Evolutionary conservation across 2,329 filamentous ascomycete genomes (phyloP).

Genomic region (Huntiella savannae): DNA sequence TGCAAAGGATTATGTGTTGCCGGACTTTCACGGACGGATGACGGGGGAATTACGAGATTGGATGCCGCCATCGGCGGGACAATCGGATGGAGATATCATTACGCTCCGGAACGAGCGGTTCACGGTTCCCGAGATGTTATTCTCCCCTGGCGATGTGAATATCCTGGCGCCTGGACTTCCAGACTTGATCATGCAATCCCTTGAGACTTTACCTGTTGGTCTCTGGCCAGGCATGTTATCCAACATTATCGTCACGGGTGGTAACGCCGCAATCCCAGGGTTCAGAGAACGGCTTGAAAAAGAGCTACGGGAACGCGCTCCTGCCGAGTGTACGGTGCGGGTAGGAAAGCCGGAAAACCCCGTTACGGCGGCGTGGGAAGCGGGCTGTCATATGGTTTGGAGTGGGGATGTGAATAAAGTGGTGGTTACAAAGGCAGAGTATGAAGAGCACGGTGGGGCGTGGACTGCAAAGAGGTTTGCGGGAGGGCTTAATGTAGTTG

Average conservation of each 20-base stretch:
- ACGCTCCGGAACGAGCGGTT: constrained; percentile 87
- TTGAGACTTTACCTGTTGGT: constrained; percentile 57
- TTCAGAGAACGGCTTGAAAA: constrained; percentile 63
- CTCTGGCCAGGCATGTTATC: constrained; percentile 68
- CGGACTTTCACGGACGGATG: constrained; percentile 46
- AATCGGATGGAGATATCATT: constrained; percentile 42
- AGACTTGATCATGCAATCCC: constrained; percentile 62
- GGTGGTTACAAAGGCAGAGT: constrained; percentile 72
- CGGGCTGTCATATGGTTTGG: constrained; percentile 58
- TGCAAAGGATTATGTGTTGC: constrained; percentile 79
- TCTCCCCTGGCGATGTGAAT: constrained; percentile 70
- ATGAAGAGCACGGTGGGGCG: constrained; percentile 62
- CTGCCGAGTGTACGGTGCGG: constrained; percentile 59
- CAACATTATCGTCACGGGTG: constrained; percentile 78
- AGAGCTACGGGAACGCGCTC: constrained; percentile 53
- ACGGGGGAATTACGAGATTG: constrained; percentile 60
- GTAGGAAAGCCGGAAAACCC: constrained; percentile 54
- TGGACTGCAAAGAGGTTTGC: constrained; percentile 60
- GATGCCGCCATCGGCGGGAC: constrained; percentile 33
- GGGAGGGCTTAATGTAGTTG: neutral
- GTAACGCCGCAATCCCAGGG: constrained; percentile 60
- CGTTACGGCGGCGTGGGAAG: constrained; percentile 65
- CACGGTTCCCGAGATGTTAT: constrained; percentile 71
- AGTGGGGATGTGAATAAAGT: constrained; percentile 48
- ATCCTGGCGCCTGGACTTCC: constrained; percentile 67